Percentiles rank a stretch among this genome's conserved stretches.
phyloP scores from a whole-genome alignment of 2,329 filamentous ascomycete species.

The Fusarium subglutinans region DNA sequence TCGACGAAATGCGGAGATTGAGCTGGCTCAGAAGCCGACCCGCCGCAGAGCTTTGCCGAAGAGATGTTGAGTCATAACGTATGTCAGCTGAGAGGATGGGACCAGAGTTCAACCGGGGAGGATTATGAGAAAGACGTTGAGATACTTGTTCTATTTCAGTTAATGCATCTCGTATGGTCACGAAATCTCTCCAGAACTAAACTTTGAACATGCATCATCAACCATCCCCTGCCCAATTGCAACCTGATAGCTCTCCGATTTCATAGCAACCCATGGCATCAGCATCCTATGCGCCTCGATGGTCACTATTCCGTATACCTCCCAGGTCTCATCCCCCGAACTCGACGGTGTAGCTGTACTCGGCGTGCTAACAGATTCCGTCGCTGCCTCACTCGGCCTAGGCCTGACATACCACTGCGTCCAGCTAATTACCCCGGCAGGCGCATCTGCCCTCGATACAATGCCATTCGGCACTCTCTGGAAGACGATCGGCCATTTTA shows the following conservation, averaged over 20 bases:
- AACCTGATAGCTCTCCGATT: conserved; percentile 21
- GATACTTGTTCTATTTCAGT: neutral
- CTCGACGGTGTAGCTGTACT: conserved; percentile 26
- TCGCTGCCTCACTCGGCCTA: neutral
- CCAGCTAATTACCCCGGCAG: conserved; percentile 54
- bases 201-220: conserved; percentile 18
- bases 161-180: neutral
- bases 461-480: conserved; percentile 53
- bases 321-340: conserved; percentile 37
- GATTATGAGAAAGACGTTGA: too few relatives aligned
- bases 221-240: conserved; percentile 21
- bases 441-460: conserved; percentile 51
- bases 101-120: neutral
- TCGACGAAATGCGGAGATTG: conserved; percentile 56
- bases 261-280: conserved; percentile 44
- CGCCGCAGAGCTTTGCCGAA: conserved; percentile 21
- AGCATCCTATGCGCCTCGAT: conserved; percentile 46
- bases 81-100: neutral
- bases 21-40: conserved; percentile 40
- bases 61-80: neutral
- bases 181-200: neutral
- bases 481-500: conserved; percentile 55
- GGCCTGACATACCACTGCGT: conserved; percentile 45
- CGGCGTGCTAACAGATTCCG: conserved; percentile 22
- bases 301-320: conserved; percentile 43